These are phyloP conservation scores for Periconia macrospinosa DNA, from an alignment of 2,329 filamentous ascomycete genomes.

Conservation along the genomic window DNA sequence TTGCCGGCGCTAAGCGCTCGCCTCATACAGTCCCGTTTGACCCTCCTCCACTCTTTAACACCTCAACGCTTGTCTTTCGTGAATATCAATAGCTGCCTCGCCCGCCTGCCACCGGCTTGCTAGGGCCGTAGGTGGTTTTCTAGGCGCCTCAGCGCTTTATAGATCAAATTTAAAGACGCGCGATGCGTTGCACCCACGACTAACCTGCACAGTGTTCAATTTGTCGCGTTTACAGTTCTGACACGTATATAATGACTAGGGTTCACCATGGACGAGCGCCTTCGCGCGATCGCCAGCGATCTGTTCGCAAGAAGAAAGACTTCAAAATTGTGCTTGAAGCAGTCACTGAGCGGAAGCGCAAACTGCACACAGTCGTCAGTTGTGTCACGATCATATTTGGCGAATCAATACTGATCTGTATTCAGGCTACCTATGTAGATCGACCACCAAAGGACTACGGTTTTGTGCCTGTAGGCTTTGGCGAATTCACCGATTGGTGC, in stretches of 20 bases:
- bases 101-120: not conserved
- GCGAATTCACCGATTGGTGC: conserved; percentile 58
- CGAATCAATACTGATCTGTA: conserved; percentile 34
- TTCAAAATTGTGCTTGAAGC: conserved; percentile 63
- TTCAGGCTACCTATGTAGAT: conserved; percentile 58
- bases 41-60: not conserved
- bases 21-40: not conserved
- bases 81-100: conserved; percentile 4
- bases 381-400: conserved; percentile 4
- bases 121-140: not conserved
- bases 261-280: conserved; percentile 24
- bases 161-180: conserved; percentile 10
- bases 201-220: conserved; percentile 6
- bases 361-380: conserved; percentile 55
- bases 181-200: conserved; percentile 17
- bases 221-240: not conserved
- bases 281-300: conserved; percentile 24
- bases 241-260: conserved; percentile 25
- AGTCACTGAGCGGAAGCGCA: conserved; percentile 63
- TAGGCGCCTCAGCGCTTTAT: not conserved
- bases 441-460: conserved; percentile 62
- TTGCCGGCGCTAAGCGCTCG: conserved; percentile 1
- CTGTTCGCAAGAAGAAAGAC: conserved; percentile 34
- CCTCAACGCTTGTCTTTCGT: conserved; percentile 2
- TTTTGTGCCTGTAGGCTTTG: conserved; percentile 63